These are phyloP conservation scores for Magnolia sinica DNA, from an alignment of 164 flowering plant species.

Conservation along the genomic window DNA sequence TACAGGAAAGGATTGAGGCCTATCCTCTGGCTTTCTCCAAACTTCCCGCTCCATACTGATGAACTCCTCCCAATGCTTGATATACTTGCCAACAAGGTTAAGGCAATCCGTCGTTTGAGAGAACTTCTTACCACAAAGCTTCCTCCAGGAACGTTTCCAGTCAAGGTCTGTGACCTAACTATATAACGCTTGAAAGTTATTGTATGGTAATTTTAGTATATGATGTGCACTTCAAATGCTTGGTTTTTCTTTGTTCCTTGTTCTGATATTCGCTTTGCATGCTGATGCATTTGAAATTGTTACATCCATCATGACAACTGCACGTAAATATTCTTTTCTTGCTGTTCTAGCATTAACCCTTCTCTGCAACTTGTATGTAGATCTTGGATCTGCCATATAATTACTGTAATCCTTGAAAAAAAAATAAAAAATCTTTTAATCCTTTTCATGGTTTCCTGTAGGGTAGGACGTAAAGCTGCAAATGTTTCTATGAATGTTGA, in stretches of 20 bases:
- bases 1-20: conserved; percentile 97
- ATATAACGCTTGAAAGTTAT: neutral
- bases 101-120: conserved; percentile 89
- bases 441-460: neutral
- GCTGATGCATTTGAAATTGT: neutral
- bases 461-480: neutral
- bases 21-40: conserved; percentile 89
- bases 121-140: conserved; percentile 95
- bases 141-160: conserved; percentile 91
- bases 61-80: conserved; percentile 95
- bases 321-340: neutral
- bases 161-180: conserved; percentile 49
- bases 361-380: neutral
- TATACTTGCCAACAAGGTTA: conserved; percentile 94
- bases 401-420: no score
- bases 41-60: conserved; percentile 79
- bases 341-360: neutral
- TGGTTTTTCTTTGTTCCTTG: neutral
- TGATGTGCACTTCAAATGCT: neutral
- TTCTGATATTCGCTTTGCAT: neutral
- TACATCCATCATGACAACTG: neutral
- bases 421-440: neutral
- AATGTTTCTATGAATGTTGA: neutral
- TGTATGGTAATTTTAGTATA: no score
- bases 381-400: no score